Base-by-base conservation (phyloP, 2,329 filamentous ascomycete genomes). In the Stemphylium beticola region DNA sequence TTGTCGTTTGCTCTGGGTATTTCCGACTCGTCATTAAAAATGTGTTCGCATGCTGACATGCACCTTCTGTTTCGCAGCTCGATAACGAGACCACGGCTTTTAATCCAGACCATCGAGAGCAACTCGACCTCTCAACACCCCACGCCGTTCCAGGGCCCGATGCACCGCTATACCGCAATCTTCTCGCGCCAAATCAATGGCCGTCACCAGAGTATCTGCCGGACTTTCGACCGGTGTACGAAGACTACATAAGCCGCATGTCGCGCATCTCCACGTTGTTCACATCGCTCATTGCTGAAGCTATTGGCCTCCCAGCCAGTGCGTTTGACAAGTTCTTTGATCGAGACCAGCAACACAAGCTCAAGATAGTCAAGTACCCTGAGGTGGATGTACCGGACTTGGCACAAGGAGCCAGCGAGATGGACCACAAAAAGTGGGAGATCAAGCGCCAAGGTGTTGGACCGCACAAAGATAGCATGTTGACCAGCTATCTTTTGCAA, bases 311-410 rank as follows among this genome's bases (percentile, higher is more conserved):
- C 5, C 85, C 88, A 0, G 58, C 81, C 0, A 76, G 82, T 45
- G 90, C 92, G 0, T 96, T 96, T 74, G 79, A 85, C 69, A 86
- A 84, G 66, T 96, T 93, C 80, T 93, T 93, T 76, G 90, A 93
- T 71, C 65, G 66, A 1, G 76, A 82, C 37, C 82, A 79, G 78
- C 91, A 95, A 77, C 91, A 96, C 79, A 96, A 96, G 79, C 82
- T 96, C 67, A 96, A 96, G 79, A 88, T 96, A 55, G 88, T 96
- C 56, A 91, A 90, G 78, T 96, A 95, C 70, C 92, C 92, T 0
- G 91, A 95, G 57, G 71, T 74, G 71, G 68, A 72, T 43, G 61
- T 74, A 15, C 62, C 68, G 4, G 67, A 74, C 41, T 55, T 74
- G 26, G 56, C 67, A 7, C 42, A 53, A 1, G 60, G 53, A 4